Conservation (phyloP, 2,329 filamentous ascomycete genomes). For the Monilinia fructicola region DNA sequence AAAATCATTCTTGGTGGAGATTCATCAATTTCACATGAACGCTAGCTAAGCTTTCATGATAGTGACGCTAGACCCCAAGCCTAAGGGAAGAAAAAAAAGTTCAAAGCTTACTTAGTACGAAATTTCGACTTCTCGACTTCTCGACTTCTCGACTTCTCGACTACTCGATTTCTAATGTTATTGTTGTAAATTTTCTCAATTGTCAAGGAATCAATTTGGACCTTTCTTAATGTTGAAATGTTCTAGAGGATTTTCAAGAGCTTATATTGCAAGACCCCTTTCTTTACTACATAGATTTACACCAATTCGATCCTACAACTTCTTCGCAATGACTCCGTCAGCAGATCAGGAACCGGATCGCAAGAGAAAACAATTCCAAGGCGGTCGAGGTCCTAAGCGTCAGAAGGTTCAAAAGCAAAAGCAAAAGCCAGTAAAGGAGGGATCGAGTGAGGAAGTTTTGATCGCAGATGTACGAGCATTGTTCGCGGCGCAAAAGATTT, state of each 20-base stretch:
- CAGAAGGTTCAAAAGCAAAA: constrained; percentile 57
- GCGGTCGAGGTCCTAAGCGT: constrained; percentile 45
- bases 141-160: too few relatives aligned
- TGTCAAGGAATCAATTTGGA: not conserved
- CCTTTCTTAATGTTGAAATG: constrained; percentile 37
- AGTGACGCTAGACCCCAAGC: constrained; percentile 16
- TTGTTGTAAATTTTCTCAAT: not conserved
- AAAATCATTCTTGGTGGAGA: constrained; percentile 7
- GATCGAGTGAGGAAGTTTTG: constrained; percentile 66
- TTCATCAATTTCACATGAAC: constrained; percentile 9
- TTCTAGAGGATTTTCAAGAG: constrained; percentile 14
- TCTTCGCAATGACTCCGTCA: constrained; percentile 26
- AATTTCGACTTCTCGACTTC: not conserved
- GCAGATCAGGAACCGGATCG: constrained; percentile 23
- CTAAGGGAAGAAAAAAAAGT: constrained; percentile 2
- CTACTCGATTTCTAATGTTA: too few relatives aligned
- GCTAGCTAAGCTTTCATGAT: constrained; percentile 5
- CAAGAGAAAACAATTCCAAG: constrained; percentile 38
- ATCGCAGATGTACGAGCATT: constrained; percentile 60
- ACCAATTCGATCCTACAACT: constrained; percentile 20
- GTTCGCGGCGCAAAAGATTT: constrained; percentile 44
- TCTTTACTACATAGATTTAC: constrained; percentile 2
- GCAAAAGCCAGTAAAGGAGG: constrained; percentile 55
- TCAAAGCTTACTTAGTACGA: constrained; percentile 3
- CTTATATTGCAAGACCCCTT: not conserved